Base-by-base conservation (phyloP, 768 basidiomycete species). In the Serendipita sp. region DNA sequence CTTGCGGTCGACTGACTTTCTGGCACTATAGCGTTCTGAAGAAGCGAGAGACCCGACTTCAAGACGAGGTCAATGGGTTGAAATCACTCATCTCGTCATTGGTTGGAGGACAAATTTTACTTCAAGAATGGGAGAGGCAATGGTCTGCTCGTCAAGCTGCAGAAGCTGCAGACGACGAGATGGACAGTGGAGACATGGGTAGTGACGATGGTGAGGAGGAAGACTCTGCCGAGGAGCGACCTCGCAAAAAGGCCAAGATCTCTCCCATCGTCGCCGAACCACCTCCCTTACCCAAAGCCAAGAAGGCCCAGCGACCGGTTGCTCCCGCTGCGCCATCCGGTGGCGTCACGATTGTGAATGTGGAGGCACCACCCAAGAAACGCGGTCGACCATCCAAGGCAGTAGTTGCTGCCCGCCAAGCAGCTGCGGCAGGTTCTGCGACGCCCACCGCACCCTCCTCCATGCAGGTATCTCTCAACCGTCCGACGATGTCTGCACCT, bases 341-440 rank as follows among this genome's bases (percentile, higher is more conserved):
- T 44, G 66, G 72, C 56, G 69, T 72, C 16, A 74, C 78, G 0
- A 81, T 82, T 0, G 86, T 26, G n/a, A 61, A 48, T 41, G 42
- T 43, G 88, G 75, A 91, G 90, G 76, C 78, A 88, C 45, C 20
- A 22, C 45, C 53, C 53, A 58, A 58, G 67, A 92, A 92, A 75
- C 80, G 90, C 5, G 90, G 90, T 14, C 74, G 90, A 31, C 90
- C 90, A 16, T 79, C 88, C 67, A 91, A 91, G 74, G 77, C 83
- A 50, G 76, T 79, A 11, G 75, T 81, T 0, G 75, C 78, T 17
- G 72, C 79, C n/a, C 70, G 43, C 7, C 60, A 45, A 45, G 43
- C 65, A 28, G 48, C 45, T 38, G 42, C 66, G 31, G 34, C 64
- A 2, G 38, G 24, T 33, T 4, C 26, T 4, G 14, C 53, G 45